These are phyloP conservation scores for Pleurotus ostreatus DNA, from an alignment of 768 basidiomycete genomes.

Conservation along the genomic window DNA sequence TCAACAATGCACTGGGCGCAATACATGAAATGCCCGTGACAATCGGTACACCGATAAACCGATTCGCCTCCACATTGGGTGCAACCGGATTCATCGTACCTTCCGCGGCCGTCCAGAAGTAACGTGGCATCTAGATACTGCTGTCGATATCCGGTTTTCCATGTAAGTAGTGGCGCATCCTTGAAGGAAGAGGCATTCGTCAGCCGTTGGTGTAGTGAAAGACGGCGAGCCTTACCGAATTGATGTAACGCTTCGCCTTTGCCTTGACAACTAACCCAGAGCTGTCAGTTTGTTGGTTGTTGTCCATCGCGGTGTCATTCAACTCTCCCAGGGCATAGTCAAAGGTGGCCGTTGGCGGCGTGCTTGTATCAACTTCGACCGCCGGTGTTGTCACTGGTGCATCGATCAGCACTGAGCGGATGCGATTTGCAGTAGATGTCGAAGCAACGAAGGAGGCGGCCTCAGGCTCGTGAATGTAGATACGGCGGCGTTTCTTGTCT, in stretches of 20 bases:
- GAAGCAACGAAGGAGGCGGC: too few species aligned
- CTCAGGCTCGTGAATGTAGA: too few species aligned
- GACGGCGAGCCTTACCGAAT: constrained; percentile 10
- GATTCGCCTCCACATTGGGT: neutral
- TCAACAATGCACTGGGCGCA: neutral
- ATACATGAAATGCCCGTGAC: constrained; percentile 6
- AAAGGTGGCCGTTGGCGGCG: too few species aligned
- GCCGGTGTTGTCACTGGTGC: too few species aligned
- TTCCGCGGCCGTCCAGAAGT: constrained; percentile 14
- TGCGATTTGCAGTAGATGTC: too few species aligned
- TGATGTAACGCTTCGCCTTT: constrained; percentile 12
- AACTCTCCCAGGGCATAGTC: too few species aligned
- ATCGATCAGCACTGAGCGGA: too few species aligned
- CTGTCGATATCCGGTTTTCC: constrained; percentile 1
- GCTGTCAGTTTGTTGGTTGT: too few species aligned
- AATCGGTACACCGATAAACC: constrained; percentile 13
- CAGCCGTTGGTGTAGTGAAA: neutral
- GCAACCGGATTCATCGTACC: neutral
- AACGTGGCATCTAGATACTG: constrained; percentile 11
- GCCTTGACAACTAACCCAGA: neutral
- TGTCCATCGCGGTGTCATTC: too few species aligned
- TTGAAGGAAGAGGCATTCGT: neutral
- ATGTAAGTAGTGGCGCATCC: constrained; percentile 14
- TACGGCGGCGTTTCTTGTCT: too few species aligned
- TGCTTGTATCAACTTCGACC: too few species aligned